Evolutionary conservation across 2,329 filamentous ascomycete species (phyloP), one percentile per base, ranked within the genome.

Genomic region (Emericellopsis cladophorae): DNA sequence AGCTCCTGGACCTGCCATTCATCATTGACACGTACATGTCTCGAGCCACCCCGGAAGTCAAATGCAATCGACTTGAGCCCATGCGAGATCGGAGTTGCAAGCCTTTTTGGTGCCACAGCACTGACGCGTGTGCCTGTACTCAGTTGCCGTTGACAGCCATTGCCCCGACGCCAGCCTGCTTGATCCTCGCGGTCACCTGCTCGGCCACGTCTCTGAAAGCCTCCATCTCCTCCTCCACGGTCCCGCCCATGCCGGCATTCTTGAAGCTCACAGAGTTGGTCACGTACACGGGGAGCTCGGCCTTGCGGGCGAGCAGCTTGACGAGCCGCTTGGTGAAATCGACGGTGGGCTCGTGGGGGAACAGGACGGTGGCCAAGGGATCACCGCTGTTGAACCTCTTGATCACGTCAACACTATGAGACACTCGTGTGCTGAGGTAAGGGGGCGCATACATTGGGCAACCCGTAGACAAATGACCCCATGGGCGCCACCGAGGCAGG

Each of bases 141-240:
- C 22, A 40, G 12, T 40, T 40, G 4, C 40, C 43, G 18, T 44
- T 36, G 26, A 39, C 29, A 23, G 37, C 34, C 18, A 38, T 36
- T n/a, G 44, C 37, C 11, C 44, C 48, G 31, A 44, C 10, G 5
- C 46, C 49, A 2, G 48, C 41, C 14, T 48, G 40, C 37, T 49
- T 47, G 11, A 64, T 52, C 42, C 48, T 52, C 12, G 46, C 52
- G 7, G 60, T 47, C 16, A 89, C 73, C 37, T 84, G 75, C 44
- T 83, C 74, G 26, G 89, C 78, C 33, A 94, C 77, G 47, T 72
- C 74, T 52, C 75, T 78, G 51, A 95, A 81, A 0, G 83, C 86
- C 54, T 90, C 87, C 79, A 95, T 89, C 64, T 96, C 90, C 66
- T 96, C 92, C 55, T 95, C 89, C 7, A 90, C 77, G 0, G 79